Percentiles rank a stretch among this genome's conserved stretches.
Evolutionary conservation across 208 protist genomes (phyloP).

Genomic region (Acanthamoeba sp.): DNA sequence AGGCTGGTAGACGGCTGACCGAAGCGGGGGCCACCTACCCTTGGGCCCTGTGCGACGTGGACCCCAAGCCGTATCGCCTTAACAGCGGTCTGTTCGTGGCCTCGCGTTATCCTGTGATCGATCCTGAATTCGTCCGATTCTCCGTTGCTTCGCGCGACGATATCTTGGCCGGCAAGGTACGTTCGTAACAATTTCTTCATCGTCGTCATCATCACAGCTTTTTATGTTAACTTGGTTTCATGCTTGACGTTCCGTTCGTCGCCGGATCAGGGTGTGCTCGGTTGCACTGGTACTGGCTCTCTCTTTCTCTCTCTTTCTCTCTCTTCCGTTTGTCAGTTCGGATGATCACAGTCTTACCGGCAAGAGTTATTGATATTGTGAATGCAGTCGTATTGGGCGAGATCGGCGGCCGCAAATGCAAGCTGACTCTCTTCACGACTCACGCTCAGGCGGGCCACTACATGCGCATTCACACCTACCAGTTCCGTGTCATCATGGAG

Average conservation of each 20-base stretch:
- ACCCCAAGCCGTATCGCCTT: conserved; percentile 56
- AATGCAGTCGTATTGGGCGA: conserved; percentile 36
- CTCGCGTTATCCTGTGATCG: conserved; percentile 28
- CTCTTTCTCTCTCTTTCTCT: not conserved
- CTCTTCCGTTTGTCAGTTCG: not conserved
- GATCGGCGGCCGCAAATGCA: conserved; percentile 1
- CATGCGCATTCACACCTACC: conserved; percentile 59
- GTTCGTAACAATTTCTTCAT: not conserved
- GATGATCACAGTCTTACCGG: too few species aligned
- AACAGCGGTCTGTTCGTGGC: conserved; percentile 46
- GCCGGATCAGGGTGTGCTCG: conserved; percentile 9
- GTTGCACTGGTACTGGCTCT: not conserved
- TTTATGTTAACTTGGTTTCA: not conserved
- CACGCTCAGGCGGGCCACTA: conserved; percentile 52
- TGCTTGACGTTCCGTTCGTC: not conserved
- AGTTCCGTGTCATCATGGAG: conserved; percentile 52
- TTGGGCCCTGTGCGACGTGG: not conserved
- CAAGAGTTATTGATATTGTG: too few species aligned
- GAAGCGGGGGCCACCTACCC: conserved; percentile 9
- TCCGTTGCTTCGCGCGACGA: conserved; percentile 16
- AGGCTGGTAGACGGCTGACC: not conserved
- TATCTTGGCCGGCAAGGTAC: conserved; percentile 43
- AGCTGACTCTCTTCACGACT: conserved; percentile 37
- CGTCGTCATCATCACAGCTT: not conserved
- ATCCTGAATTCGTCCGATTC: conserved; percentile 19